Conservation (phyloP, 192 early-diverging fungal species). For the Entomortierella lignicola region DNA sequence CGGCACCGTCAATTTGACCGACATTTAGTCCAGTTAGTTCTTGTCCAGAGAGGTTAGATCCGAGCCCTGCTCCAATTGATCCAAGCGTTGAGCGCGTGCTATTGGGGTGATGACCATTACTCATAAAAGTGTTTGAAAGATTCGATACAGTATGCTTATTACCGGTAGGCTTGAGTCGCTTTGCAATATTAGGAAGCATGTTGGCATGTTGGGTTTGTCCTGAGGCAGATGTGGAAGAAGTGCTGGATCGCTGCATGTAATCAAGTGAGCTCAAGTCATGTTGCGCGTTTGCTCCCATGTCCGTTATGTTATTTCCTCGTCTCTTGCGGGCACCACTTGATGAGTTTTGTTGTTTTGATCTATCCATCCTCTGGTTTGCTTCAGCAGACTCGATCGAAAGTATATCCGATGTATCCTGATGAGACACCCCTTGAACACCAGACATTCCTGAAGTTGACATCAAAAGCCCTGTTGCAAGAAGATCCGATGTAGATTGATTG, state of each 20-base stretch:
- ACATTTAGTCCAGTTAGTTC: slow-evolving; percentile 6
- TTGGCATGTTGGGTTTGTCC: background rate
- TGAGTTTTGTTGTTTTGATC: slow-evolving; percentile 3
- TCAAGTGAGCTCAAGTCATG: background rate
- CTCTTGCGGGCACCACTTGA: background rate
- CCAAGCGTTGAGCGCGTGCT: slow-evolving; percentile 5
- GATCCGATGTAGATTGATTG: slow-evolving; percentile 13
- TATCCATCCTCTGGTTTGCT: background rate
- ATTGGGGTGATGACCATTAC: slow-evolving; percentile 2
- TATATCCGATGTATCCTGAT: slow-evolving; percentile 2
- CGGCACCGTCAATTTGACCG: background rate
- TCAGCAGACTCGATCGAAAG: slow-evolving; percentile 8
- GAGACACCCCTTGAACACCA: background rate
- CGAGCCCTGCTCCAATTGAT: slow-evolving; percentile 1
- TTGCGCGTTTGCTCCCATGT: background rate
- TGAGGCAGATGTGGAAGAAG: background rate
- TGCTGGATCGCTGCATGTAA: background rate
- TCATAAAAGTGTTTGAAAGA: background rate
- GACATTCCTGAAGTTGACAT: slow-evolving; percentile 4
- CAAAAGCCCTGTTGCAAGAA: slow-evolving; percentile 20
- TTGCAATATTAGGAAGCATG: background rate
- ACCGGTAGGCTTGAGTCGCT: background rate
- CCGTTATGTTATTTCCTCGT: slow-evolving; percentile 1
- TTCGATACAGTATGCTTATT: background rate
- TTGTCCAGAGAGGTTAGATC: slow-evolving; percentile 12